A percentile compares a stretch with the other conserved stretches of the same genome.
Conservation (phyloP, 106 monocot species). For the Acorus calamus region DNA sequence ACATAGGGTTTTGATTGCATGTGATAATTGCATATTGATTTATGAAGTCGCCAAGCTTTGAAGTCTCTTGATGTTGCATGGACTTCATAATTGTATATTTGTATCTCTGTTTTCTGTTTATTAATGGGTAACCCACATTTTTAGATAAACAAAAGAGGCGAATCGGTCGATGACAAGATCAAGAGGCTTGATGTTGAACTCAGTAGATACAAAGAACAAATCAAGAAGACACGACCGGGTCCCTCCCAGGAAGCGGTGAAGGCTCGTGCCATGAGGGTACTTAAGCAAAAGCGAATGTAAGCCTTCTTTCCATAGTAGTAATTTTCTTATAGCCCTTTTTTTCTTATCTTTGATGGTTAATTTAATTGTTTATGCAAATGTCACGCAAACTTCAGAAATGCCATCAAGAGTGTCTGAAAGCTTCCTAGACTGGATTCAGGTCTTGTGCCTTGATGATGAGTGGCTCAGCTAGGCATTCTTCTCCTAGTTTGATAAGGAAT, state of each 20-base stretch:
- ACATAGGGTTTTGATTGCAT: no score
- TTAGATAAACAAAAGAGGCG: conserved; percentile 95
- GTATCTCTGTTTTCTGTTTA: no score
- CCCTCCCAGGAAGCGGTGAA: conserved; percentile 95
- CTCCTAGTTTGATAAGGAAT: neutral
- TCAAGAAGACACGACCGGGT: conserved; percentile 89
- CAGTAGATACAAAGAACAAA: conserved; percentile 80
- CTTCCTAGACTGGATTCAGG: no score
- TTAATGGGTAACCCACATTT: neutral
- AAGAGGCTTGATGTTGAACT: conserved; percentile 84
- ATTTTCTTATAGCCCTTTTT: neutral
- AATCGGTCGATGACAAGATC: conserved; percentile 91
- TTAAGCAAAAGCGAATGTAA: conserved; percentile 93
- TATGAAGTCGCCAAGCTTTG: no score
- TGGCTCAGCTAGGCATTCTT: neutral
- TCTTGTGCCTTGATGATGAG: neutral
- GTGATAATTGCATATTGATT: no score
- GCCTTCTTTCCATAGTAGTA: neutral
- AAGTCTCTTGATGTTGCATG: no score
- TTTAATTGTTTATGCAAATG: no score
- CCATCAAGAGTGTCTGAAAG: no score
- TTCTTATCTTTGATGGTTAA: neutral
- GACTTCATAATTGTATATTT: no score
- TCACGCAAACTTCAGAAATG: no score
- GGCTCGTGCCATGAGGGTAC: conserved; percentile 92